These are phyloP conservation scores for Phytophthora pistaciae DNA, from an alignment of 352 stramenopile species.

Conservation along the genomic window DNA sequence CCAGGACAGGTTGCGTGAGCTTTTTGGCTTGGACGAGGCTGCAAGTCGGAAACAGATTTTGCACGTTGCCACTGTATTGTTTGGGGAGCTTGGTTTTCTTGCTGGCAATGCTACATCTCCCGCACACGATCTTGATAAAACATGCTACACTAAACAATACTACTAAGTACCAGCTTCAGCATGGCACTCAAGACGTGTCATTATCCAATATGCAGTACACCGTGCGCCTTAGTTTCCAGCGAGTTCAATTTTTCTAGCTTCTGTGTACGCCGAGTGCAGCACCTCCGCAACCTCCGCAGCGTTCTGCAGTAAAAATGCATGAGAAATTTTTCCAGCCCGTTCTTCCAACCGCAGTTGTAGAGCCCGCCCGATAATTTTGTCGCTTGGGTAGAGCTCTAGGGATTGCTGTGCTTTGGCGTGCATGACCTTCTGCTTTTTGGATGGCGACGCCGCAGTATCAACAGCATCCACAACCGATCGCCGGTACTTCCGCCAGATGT, in stretches of 20 bases:
- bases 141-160: too few relatives aligned
- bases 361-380: slow-evolving; percentile 63
- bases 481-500: slow-evolving; percentile 76
- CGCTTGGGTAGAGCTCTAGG: slow-evolving; percentile 68
- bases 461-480: slow-evolving; percentile 33
- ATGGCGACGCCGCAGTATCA: slow-evolving; percentile 16
- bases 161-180: too few relatives aligned
- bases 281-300: slow-evolving; percentile 54
- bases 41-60: slow-evolving; percentile 43
- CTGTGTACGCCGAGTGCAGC: slow-evolving; percentile 52
- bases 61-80: slow-evolving; percentile 33
- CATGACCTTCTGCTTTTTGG: slow-evolving; percentile 16
- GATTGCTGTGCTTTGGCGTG: slow-evolving; percentile 66
- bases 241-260: slow-evolving; percentile 36
- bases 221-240: slow-evolving; percentile 1
- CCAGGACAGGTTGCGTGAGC: slow-evolving; percentile 31
- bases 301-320: slow-evolving; percentile 52
- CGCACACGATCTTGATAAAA: not conserved
- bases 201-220: not conserved
- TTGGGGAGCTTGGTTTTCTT: slow-evolving; percentile 36
- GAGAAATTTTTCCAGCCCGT: slow-evolving; percentile 40
- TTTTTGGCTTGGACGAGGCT: slow-evolving; percentile 49
- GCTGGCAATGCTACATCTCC: slow-evolving; percentile 7
- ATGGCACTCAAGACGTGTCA: not conserved
- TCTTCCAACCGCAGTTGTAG: slow-evolving; percentile 51